A percentile compares a stretch with the other conserved stretches of the same genome.
Conservation (phyloP, 2,329 filamentous ascomycete genomes). For the Byssothecium circinans region DNA sequence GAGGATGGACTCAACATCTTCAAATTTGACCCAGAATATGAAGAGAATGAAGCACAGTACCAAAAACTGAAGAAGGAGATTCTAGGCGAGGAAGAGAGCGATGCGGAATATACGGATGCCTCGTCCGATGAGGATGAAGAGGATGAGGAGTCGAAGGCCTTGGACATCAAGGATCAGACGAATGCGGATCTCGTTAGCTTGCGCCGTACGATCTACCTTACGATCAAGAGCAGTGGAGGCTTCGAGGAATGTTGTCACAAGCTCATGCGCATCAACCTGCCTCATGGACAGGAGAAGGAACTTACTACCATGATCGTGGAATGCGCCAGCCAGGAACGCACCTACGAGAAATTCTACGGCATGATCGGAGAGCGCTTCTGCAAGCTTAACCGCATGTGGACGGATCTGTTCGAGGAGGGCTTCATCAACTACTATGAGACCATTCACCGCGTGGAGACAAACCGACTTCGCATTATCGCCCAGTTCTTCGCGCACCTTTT, state of each 20-base stretch:
- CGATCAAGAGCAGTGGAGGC: conserved; percentile 93
- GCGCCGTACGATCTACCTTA: conserved; percentile 92
- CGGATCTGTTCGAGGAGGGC: conserved; percentile 83
- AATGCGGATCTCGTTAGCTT: conserved; percentile 95
- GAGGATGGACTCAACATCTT: conserved; percentile 93
- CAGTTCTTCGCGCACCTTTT: conserved; percentile 93
- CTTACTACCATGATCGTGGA: conserved; percentile 96
- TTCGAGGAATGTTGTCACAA: conserved; percentile 98
- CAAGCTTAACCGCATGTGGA: conserved; percentile 94
- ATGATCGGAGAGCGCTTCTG: conserved; percentile 92
- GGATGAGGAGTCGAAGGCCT: conserved; percentile 73
- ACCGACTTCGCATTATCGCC: conserved; percentile 90
- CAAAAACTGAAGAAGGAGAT: conserved; percentile 91
- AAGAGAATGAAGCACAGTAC: conserved; percentile 88
- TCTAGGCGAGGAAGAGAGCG: conserved; percentile 81
- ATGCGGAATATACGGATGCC: conserved; percentile 64
- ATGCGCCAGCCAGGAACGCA: conserved; percentile 93
- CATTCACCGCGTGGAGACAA: conserved; percentile 96
- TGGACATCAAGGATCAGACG: conserved; percentile 97
- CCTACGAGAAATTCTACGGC: conserved; percentile 97
- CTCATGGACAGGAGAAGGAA: conserved; percentile 82
- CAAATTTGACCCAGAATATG: conserved; percentile 88
- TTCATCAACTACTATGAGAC: conserved; percentile 96
- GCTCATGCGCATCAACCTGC: conserved; percentile 83
- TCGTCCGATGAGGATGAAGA: conserved; percentile 71